Evolutionary conservation across 192 early-diverging fungal genomes (phyloP).

Genomic region (Rhizoclosmatium sp.): DNA sequence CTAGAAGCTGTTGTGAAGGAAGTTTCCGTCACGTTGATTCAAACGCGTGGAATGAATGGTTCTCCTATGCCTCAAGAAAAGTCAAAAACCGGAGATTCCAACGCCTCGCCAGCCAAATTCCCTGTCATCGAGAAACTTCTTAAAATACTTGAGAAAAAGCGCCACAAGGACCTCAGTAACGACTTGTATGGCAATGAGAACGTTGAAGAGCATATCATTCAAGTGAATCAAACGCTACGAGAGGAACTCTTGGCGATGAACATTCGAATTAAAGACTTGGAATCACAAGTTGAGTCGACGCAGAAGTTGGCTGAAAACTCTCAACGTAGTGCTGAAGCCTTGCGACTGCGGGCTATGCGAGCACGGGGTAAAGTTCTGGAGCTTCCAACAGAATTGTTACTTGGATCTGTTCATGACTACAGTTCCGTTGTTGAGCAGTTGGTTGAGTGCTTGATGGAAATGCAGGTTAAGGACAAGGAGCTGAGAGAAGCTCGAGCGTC

Average conservation of each 20-base stretch:
- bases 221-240: slow-evolving; percentile 34
- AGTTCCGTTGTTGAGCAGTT: slow-evolving; percentile 54
- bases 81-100: not conserved
- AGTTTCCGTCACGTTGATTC: slow-evolving; percentile 45
- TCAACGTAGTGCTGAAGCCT: slow-evolving; percentile 30
- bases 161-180: slow-evolving; percentile 18
- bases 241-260: slow-evolving; percentile 28
- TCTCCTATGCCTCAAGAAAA: not conserved
- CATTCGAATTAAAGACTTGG: slow-evolving; percentile 16
- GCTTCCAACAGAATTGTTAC: slow-evolving; percentile 40
- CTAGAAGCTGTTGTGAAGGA: slow-evolving; percentile 56
- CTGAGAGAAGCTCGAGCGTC: slow-evolving; percentile 28
- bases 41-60: slow-evolving; percentile 7
- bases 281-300: slow-evolving; percentile 12
- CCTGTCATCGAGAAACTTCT: slow-evolving; percentile 49
- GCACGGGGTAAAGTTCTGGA: slow-evolving; percentile 37
- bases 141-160: slow-evolving; percentile 39
- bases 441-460: slow-evolving; percentile 50
- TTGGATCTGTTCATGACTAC: slow-evolving; percentile 46
- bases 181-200: slow-evolving; percentile 21
- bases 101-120: not conserved
- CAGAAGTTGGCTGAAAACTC: slow-evolving; percentile 18
- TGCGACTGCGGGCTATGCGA: slow-evolving; percentile 30
- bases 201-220: slow-evolving; percentile 27
- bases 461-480: slow-evolving; percentile 45